phyloP scores from a whole-genome alignment of 257 asterid species.

The Fraxinus americana region DNA sequence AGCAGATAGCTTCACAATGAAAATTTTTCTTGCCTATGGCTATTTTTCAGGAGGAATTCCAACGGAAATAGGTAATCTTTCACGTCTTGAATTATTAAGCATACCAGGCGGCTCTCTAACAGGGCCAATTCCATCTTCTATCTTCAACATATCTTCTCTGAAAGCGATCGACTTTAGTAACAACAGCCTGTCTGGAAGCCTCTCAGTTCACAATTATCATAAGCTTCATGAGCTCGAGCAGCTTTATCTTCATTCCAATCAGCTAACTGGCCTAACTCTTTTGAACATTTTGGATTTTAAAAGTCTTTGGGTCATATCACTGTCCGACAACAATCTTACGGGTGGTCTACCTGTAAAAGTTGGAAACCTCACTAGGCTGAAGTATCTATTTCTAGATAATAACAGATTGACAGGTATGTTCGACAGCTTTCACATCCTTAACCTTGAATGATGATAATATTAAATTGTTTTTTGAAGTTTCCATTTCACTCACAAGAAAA shows the following conservation, averaged over 20 bases:
- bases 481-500: not conserved
- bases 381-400: not conserved
- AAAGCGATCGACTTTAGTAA: slow-evolving; percentile 23
- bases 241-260: slow-evolving; percentile 34
- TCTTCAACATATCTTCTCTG: slow-evolving; percentile 28
- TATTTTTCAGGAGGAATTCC: slow-evolving; percentile 41
- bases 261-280: slow-evolving; percentile 39
- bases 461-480: too few relatives aligned
- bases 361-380: slow-evolving; percentile 32
- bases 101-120: slow-evolving; percentile 14
- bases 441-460: not conserved
- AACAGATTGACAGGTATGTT: slow-evolving; percentile 31
- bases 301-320: slow-evolving; percentile 26
- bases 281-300: slow-evolving; percentile 35
- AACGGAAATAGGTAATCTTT: slow-evolving; percentile 26
- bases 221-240: slow-evolving; percentile 36
- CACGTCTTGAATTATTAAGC: slow-evolving; percentile 13
- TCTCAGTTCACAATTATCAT: slow-evolving; percentile 23
- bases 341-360: slow-evolving; percentile 21
- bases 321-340: slow-evolving; percentile 37
- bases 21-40: not conserved
- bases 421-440: not conserved
- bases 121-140: slow-evolving; percentile 19
- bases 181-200: slow-evolving; percentile 54
- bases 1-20: not conserved